Evolutionary conservation across 306 rosid genomes (phyloP), one percentile per base, ranked within the genome.

Genomic region (Potentilla sterilis): DNA sequence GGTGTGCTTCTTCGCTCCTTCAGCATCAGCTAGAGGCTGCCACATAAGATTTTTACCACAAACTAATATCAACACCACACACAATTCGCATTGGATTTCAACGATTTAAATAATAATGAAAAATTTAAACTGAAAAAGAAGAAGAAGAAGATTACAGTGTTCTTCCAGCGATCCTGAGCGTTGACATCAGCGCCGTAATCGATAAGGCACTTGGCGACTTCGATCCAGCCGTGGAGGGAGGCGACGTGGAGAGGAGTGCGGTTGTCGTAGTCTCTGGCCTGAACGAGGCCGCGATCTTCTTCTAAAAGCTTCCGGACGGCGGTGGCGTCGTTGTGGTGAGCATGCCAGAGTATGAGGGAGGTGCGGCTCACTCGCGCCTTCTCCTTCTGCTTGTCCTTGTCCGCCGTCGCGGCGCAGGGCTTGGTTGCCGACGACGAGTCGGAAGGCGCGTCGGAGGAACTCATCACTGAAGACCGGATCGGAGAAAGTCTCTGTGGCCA

Each of bases 11-110:
- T 85, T 90, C 79, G 97, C 96, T 75, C 99, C 99, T 81, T 96
- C 99, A 1, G 99, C 99, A 88, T 96, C 99, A 21, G 99, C 99
- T 67, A 96, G 88, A 77, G 97, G 99, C 99, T 96, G 85, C 72
- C 74, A 28, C 28, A 64, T 75, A 28, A 28, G 24, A n/a, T 12
- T 38, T 41, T 37, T 2, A 64, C 57, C 24, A 19, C 38, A 73
- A 2, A 28, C 0, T 7, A 18, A 24, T 54, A 3, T 14, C 41
- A 35, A 16, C 1, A 44, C 6, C 15, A 14, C 1, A 34, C 18
- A 38, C 24, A 77, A 43, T 24, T 7, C 0, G 14, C 49, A 70
- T n/a, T 19, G 44, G n/a, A 47, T 63, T 35, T 34, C 43, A 37
- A 4, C 21, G 43, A 35, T 12, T 70, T n/a, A 35, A 70, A 19